Conservation (phyloP, 148 eudicot genomes). For the Selenicereus undatus region DNA sequence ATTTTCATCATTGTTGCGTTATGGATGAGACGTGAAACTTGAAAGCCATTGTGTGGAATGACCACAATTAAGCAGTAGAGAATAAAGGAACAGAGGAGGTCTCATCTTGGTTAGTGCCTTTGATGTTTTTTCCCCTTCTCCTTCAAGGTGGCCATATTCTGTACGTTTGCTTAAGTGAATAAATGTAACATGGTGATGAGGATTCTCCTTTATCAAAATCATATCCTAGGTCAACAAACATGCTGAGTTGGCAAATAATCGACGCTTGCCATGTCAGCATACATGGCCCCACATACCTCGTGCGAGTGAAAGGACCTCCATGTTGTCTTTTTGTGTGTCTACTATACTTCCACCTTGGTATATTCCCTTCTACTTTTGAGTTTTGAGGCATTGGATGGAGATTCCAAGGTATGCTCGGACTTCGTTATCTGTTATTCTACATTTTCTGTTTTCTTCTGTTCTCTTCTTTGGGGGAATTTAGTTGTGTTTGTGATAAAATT, state of each 20-base stretch:
- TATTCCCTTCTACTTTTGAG: constrained; percentile 26
- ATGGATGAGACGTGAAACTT: neutral
- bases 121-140: constrained; percentile 23
- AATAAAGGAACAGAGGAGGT: neutral
- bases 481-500: neutral
- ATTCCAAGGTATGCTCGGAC: neutral
- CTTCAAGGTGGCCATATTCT: constrained; percentile 36
- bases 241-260: constrained; percentile 22
- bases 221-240: constrained; percentile 33
- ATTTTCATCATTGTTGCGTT: no score
- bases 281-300: constrained; percentile 19
- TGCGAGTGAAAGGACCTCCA: constrained; percentile 30
- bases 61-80: neutral
- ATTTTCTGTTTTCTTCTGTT: neutral
- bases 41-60: constrained; percentile 21
- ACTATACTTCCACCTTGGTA: neutral
- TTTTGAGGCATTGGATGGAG: constrained; percentile 1
- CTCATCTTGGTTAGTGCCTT: neutral
- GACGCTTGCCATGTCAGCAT: constrained; percentile 29
- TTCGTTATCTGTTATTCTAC: neutral
- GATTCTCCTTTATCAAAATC: constrained; percentile 48
- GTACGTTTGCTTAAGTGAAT: constrained; percentile 14
- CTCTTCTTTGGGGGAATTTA: neutral
- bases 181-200: constrained; percentile 27
- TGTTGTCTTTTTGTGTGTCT: constrained; percentile 14